Evolutionary conservation across 306 rosid genomes (phyloP), one percentile per base, ranked within the genome.

Genomic region (Prunus mume): DNA sequence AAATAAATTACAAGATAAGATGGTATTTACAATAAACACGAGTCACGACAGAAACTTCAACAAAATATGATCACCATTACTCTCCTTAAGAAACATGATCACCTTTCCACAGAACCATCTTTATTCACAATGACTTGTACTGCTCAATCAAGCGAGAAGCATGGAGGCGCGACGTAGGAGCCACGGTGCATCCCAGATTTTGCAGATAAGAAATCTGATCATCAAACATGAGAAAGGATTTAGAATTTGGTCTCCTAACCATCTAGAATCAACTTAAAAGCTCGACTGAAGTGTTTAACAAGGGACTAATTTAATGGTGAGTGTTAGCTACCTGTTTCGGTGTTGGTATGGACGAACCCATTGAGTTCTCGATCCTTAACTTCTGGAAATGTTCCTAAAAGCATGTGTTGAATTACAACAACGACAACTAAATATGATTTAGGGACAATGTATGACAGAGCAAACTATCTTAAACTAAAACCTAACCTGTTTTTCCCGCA

Each of bases 131-230:
- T 56, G 95, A 90, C 78, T 95, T 92, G 87, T 92, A 95, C 72
- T 92, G 97, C 87, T 90, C 98, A 61, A 95, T 95, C 81, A 95
- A 86, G 71, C 71, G 88, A 77, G 98, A 95, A 9, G 98, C 98
- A 57, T 92, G 97, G 72, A 95, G 97, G 24, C 96, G 93, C 0
- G 98, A 90, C 0, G 96, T 86, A 25, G 98, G 98, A 72, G 78
- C 78, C 60, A 70, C 63, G 1, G 98, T 95, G 85, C 98, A 95
- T 25, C 98, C 98, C 83, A 95, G 76, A 79, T 74, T 92, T 67
- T 86, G 93, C 88, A 92, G 82, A 83, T 89, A 95, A 13, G 97
- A 92, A 67, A 92, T 87, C 98, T 95, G 96, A 69, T 28, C 9
- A 60, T 74, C 32, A 41, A 73, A 12, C 15, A 70, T 3, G 28